Evolutionary conservation across 2,329 filamentous ascomycete genomes (phyloP), one percentile per base, ranked within the genome.

Genomic region (Nemania diffusa): DNA sequence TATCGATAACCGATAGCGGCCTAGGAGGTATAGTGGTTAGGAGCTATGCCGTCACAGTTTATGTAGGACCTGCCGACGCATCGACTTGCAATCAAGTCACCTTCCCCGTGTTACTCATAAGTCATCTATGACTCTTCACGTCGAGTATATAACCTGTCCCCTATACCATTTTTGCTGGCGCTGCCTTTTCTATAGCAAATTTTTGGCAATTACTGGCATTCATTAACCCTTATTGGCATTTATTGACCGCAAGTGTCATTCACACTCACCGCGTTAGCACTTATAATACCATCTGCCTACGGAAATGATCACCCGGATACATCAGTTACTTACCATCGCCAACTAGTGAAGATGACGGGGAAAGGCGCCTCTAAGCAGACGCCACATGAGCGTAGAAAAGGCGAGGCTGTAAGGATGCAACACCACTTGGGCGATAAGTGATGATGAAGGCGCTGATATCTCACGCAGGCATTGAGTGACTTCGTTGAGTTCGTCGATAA

Each of bases 401-500:
- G 94, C 73, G 94, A 97, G 82, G 89, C 92, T 68, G 93, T 95
- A 87, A 68, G 87, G 74, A 64, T 17, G 26, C 51, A 37, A 53
- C 34, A 27, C 34, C 29, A 15, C 44, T 22, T 24, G 17, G 26
- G 42, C 20, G 34, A 15, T 44, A 51, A 7, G 2, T 17, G 24
- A 51, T 20, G 24, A 57, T 17, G 20, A 15, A 32, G 20, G 53
- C 59, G 48, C 56, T 44, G 53, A 59, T 52, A 64, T 40, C 40
- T 44, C 51, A 27, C 55, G 0, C 57, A 87, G 86, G 94, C 95
- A 13, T 86, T 99, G 63, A 96, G 92, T 83, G 96, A 98, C 75
- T 99, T 99, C 78, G 94, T 94, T 79, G 96, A 99, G 76, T 98
- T 97, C 76, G 96, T 97, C 72, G 94, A 98, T 80, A 92, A 94